Conservation (phyloP, 306 rosid species). For the Delonix regia region DNA sequence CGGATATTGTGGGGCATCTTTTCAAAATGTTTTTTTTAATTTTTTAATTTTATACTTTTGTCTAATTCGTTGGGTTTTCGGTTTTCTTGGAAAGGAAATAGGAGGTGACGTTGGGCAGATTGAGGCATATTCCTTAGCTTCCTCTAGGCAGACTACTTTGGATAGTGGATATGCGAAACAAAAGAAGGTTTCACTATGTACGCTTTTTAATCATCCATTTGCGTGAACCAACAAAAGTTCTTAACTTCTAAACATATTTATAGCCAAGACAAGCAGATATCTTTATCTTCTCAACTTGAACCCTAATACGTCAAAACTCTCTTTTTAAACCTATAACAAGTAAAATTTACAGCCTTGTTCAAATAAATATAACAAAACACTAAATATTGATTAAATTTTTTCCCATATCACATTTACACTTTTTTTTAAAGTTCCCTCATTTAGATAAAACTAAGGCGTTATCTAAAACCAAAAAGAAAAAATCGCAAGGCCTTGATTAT, state of each 20-base stretch:
- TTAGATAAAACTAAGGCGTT: too few species aligned
- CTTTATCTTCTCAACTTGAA: background rate
- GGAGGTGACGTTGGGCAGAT: background rate
- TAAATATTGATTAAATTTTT: too few species aligned
- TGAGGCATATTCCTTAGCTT: background rate
- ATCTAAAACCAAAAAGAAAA: too few species aligned
- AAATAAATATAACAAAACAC: too few species aligned
- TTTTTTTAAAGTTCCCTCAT: too few species aligned
- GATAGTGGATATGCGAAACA: background rate
- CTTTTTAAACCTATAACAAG: too few species aligned
- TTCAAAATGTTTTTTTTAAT: background rate
- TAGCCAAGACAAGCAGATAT: too few species aligned
- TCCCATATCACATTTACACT: too few species aligned
- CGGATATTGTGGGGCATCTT: background rate
- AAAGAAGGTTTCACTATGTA: background rate
- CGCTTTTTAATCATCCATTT: background rate
- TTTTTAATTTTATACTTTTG: background rate
- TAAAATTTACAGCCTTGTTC: too few species aligned
- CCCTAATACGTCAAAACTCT: background rate
- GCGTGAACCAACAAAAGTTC: too few species aligned
- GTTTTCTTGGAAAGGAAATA: background rate
- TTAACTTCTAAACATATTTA: background rate
- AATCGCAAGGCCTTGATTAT: too few species aligned
- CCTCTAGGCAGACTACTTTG: background rate
- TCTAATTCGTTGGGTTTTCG: background rate